These are phyloP conservation scores for Cruciata laevipes DNA, from an alignment of 257 asterid species.

Conservation along the genomic window DNA sequence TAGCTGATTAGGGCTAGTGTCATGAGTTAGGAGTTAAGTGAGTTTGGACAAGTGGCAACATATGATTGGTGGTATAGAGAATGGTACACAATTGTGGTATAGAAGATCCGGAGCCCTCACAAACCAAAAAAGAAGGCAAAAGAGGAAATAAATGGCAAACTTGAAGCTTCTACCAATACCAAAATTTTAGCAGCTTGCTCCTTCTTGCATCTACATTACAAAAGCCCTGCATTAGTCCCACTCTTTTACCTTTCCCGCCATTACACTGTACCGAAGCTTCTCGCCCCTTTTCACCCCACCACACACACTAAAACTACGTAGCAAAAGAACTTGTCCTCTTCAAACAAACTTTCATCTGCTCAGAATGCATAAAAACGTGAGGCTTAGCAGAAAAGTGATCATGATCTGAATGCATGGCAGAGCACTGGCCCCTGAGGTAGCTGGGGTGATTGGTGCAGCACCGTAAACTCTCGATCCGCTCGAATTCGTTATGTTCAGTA, in stretches of 20 bases:
- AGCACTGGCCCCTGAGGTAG: conserved; percentile 37
- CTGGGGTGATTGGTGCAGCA: conserved; percentile 54
- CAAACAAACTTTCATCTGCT: neutral
- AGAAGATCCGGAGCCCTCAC: too few species aligned
- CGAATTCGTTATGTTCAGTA: conserved; percentile 58
- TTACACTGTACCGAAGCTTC: conserved; percentile 20
- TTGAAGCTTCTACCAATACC: conserved; percentile 10
- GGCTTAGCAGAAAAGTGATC: conserved; percentile 18
- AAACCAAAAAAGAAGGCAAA: neutral
- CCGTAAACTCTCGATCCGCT: conserved; percentile 77
- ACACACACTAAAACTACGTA: neutral
- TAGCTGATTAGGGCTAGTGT: too few species aligned
- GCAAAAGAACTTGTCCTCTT: neutral
- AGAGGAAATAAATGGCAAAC: neutral
- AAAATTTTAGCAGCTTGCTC: conserved; percentile 8
- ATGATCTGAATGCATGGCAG: conserved; percentile 13
- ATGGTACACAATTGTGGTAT: too few species aligned
- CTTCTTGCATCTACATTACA: conserved; percentile 10
- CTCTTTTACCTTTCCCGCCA: conserved; percentile 14
- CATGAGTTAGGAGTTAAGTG: too few species aligned
- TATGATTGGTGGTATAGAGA: too few species aligned
- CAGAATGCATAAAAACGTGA: conserved; percentile 12
- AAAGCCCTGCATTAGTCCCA: neutral
- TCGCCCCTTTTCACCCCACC: neutral
- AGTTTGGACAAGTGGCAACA: too few species aligned